Percentiles rank a stretch among this genome's conserved stretches.
Conservation (phyloP, 2,329 filamentous ascomycete genomes). For the Monosporascus sp. region DNA sequence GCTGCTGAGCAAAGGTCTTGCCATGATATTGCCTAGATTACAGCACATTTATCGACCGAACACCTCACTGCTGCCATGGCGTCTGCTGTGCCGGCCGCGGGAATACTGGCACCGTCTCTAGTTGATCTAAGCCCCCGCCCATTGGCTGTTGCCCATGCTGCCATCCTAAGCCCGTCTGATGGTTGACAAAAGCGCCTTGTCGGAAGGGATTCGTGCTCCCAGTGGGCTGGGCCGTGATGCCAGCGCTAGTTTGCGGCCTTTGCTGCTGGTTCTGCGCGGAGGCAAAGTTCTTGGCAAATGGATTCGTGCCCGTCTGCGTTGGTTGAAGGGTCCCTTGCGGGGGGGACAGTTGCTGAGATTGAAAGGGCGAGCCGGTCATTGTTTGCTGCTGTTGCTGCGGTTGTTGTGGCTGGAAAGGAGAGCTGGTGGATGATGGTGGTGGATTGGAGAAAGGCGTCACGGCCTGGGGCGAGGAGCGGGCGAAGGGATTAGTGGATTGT, state of each 20-base stretch:
- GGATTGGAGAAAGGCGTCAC: slow-evolving; percentile 31
- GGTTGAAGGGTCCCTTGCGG: slow-evolving; percentile 39
- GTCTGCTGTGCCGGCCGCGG: slow-evolving; percentile 67
- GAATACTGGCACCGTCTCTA: slow-evolving; percentile 79
- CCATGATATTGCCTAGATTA: no score
- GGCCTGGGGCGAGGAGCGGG: slow-evolving; percentile 54
- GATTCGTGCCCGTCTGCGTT: slow-evolving; percentile 53
- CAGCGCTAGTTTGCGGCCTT: slow-evolving; percentile 40
- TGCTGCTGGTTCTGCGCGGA: slow-evolving; percentile 30
- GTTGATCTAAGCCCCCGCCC: slow-evolving; percentile 72
- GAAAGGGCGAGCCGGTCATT: slow-evolving; percentile 36
- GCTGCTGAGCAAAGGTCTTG: no score
- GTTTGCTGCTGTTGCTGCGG: background rate
- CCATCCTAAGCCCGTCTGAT: slow-evolving; percentile 83
- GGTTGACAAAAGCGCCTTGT: slow-evolving; percentile 84
- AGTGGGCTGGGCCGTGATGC: slow-evolving; percentile 68
- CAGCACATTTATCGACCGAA: no score
- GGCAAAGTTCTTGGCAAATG: slow-evolving; percentile 48
- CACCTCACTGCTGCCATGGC: slow-evolving; percentile 50
- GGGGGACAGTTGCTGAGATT: slow-evolving; percentile 31
- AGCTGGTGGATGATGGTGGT: slow-evolving; percentile 13
- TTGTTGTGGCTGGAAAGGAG: slow-evolving; percentile 1
- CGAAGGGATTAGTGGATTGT: slow-evolving; percentile 83
- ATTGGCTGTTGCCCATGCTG: slow-evolving; percentile 74
- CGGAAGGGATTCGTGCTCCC: slow-evolving; percentile 94